These are phyloP conservation scores for Alopecurus myosuroides DNA, from an alignment of 176 grass and related monocot species.

Conservation along the genomic window DNA sequence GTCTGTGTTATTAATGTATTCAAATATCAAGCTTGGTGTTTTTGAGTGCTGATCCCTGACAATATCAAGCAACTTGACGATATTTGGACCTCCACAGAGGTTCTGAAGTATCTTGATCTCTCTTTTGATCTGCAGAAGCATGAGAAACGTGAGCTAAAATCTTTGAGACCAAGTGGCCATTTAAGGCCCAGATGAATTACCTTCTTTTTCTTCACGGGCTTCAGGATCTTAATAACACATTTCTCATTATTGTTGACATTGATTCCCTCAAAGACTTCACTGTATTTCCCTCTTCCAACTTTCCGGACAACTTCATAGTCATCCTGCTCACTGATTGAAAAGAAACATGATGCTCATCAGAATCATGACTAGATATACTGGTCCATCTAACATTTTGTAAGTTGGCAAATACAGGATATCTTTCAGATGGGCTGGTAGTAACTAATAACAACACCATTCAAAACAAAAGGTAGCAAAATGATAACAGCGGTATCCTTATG, in stretches of 20 bases:
- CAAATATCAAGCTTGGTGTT: slow-evolving; percentile 96
- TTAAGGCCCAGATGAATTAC: slow-evolving; percentile 27
- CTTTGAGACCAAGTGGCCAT: background rate
- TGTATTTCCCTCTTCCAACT: slow-evolving; percentile 97
- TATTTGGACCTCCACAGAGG: slow-evolving; percentile 93
- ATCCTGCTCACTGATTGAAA: slow-evolving; percentile 76
- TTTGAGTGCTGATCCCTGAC: slow-evolving; percentile 95
- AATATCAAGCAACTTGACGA: slow-evolving; percentile 92
- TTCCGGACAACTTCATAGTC: slow-evolving; percentile 95
- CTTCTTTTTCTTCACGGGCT: slow-evolving; percentile 99
- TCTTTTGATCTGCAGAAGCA: slow-evolving; percentile 83
- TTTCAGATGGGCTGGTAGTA: background rate
- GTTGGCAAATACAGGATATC: background rate
- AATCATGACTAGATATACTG: background rate
- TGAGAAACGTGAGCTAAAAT: slow-evolving; percentile 5
- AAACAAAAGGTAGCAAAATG: background rate
- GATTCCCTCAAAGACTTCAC: slow-evolving; percentile 94
- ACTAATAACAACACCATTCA: background rate
- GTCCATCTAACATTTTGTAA: background rate
- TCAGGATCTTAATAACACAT: slow-evolving; percentile 95
- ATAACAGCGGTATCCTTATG: background rate
- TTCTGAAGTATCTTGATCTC: slow-evolving; percentile 99
- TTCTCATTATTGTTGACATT: slow-evolving; percentile 86
- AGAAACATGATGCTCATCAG: slow-evolving; percentile 17
- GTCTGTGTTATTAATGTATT: slow-evolving; percentile 97